These are phyloP conservation scores for Stylosanthes scabra DNA, from an alignment of 331 rosid genomes.

Conservation along the genomic window DNA sequence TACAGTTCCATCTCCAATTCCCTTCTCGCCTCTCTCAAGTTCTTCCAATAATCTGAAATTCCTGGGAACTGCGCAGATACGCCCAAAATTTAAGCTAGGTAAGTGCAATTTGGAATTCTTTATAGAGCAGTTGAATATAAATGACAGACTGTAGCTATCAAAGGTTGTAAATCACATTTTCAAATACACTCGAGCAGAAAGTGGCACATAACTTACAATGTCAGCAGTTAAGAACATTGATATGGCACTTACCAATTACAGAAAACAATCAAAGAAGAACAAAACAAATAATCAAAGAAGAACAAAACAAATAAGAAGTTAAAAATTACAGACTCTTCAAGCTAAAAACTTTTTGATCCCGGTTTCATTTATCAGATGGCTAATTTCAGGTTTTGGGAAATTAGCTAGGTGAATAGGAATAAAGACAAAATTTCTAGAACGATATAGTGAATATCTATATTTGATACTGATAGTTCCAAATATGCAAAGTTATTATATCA, in stretches of 20 bases:
- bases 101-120: constrained; percentile 15
- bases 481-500: constrained; percentile 6
- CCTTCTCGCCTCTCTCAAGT: constrained; percentile 99
- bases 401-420: not conserved
- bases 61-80: constrained; percentile 77
- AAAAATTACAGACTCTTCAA: not conserved
- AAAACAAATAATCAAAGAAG: too few species aligned
- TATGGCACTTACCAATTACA: constrained; percentile 37
- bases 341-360: not conserved
- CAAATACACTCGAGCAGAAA: constrained; percentile 26
- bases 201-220: constrained; percentile 65
- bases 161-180: not conserved
- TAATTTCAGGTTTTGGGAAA: not conserved
- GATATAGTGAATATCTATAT: not conserved
- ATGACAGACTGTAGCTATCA: not conserved
- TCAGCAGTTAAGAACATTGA: constrained; percentile 74
- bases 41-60: constrained; percentile 96
- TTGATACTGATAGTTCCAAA: constrained; percentile 10
- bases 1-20: constrained; percentile 97
- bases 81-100: constrained; percentile 22
- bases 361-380: not conserved
- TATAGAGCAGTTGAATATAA: not conserved
- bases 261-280: not conserved
- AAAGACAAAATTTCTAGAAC: constrained; percentile 11
- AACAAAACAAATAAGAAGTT: constrained; percentile 2